These are phyloP conservation scores for Mortierella sp. DNA, from an alignment of 371 early-diverging fungal species.

Conservation along the genomic window DNA sequence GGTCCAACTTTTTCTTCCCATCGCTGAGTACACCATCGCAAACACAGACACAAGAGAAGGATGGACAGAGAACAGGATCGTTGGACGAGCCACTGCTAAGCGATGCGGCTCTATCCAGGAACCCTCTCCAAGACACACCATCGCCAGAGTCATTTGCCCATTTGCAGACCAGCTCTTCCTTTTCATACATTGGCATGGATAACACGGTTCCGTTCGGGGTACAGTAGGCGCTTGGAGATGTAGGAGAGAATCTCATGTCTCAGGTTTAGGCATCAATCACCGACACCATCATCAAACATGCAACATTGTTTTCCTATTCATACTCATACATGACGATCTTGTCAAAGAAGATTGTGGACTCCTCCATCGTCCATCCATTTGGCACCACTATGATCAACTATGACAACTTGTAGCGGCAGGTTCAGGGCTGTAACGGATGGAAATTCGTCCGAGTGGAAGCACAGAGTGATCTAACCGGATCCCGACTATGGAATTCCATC, in stretches of 20 bases:
- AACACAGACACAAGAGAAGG: constrained; percentile 5
- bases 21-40: background rate
- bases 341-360: no score
- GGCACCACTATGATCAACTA: no score
- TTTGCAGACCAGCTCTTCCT: constrained; percentile 40
- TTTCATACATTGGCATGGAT: constrained; percentile 24
- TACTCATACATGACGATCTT: no score
- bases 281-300: background rate
- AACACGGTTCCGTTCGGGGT: constrained; percentile 29
- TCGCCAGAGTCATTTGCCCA: constrained; percentile 34
- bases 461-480: no score
- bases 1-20: constrained; percentile 3
- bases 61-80: constrained; percentile 14
- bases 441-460: no score
- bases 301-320: background rate
- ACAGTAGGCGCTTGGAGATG: constrained; percentile 29
- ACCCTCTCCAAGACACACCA: constrained; percentile 27
- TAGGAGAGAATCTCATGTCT: constrained; percentile 33
- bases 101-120: constrained; percentile 16
- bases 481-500: no score
- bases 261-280: constrained; percentile 19
- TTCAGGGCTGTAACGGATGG: no score
- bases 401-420: no score
- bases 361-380: no score
- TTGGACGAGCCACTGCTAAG: constrained; percentile 19